Evolutionary conservation across 2,329 filamentous ascomycete species (phyloP).

Genomic region (Tolypocladium sp.): DNA sequence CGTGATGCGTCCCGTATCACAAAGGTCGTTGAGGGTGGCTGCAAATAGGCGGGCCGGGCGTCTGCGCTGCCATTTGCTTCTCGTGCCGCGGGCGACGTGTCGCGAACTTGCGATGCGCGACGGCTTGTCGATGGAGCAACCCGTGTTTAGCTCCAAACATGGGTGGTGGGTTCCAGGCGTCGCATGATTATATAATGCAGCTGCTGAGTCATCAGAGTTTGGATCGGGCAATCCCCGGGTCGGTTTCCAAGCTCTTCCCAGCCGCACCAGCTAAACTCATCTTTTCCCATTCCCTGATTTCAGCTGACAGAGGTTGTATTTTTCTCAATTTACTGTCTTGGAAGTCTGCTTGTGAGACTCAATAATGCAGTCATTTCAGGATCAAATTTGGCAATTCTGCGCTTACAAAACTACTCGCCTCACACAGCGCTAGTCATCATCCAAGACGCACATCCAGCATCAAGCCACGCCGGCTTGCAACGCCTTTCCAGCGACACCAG

Average conservation of each 20-base stretch:
- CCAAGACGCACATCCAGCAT: not conserved
- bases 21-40: not conserved
- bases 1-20: not conserved
- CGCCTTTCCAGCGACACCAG: not conserved
- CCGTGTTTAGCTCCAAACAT: not conserved
- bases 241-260: not conserved
- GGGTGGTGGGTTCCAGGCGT: not conserved
- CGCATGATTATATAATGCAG: not conserved
- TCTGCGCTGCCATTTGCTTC: slow-evolving; percentile 8
- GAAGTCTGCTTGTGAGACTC: not conserved
- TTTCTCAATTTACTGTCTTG: not conserved
- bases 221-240: not conserved
- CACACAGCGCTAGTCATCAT: not conserved
- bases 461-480: not conserved
- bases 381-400: not conserved
- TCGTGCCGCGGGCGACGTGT: not conserved
- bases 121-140: not conserved
- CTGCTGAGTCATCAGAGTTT: not conserved
- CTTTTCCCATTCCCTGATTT: not conserved
- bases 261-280: not conserved
- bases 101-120: slow-evolving; percentile 4
- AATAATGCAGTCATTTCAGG: not conserved
- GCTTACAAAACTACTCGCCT: not conserved
- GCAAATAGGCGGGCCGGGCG: not conserved
- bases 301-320: not conserved